phyloP scores from a whole-genome alignment of 441 rosid species.

The Populus tomentosa region DNA sequence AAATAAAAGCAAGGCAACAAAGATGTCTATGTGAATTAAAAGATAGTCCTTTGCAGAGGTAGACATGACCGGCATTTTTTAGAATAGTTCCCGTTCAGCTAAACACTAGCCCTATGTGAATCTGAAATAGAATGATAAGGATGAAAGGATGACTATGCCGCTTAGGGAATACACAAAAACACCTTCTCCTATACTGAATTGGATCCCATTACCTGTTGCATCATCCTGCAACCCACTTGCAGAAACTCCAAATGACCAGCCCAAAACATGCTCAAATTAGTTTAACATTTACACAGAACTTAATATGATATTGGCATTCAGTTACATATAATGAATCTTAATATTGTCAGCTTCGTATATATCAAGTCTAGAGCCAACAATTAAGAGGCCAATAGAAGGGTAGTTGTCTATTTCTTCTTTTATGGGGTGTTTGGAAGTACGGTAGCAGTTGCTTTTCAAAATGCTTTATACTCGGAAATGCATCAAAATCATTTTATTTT shows the following conservation, averaged over 20 bases:
- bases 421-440: rapidly evolving
- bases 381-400: background rate
- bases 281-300: background rate
- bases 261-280: background rate
- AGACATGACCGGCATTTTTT: background rate
- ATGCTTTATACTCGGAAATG: too few species aligned
- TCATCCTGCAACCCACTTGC: background rate
- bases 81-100: background rate
- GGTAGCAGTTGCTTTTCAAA: too few species aligned
- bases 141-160: background rate
- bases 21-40: background rate
- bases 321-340: too few species aligned
- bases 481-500: too few species aligned
- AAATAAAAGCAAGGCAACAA: background rate
- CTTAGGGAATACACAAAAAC: background rate
- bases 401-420: background rate
- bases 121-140: background rate
- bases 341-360: background rate
- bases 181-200: background rate
- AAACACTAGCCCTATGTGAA: background rate
- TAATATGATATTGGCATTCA: background rate
- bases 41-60: background rate
- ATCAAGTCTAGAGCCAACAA: background rate
- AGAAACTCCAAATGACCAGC: background rate
- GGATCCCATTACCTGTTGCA: background rate